Evolutionary conservation across 176 grass and related monocot species (phyloP).

Genomic region (Juncus effusus): DNA sequence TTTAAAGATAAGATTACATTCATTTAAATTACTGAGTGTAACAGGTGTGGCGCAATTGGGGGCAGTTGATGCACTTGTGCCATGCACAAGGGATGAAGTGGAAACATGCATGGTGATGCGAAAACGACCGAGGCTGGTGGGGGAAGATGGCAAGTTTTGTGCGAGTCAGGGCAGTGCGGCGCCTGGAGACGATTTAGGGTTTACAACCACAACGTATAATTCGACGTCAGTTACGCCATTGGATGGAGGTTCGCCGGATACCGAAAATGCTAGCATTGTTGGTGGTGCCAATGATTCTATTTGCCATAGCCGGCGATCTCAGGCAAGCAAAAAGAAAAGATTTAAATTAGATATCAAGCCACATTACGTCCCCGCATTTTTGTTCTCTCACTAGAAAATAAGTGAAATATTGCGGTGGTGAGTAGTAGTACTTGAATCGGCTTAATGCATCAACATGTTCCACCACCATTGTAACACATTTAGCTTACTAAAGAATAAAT

Average conservation of each 20-base stretch:
- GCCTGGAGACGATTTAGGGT: conserved; percentile 38
- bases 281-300: conserved; percentile 52
- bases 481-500: too few relatives aligned
- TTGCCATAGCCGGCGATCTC: conserved; percentile 52
- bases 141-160: conserved; percentile 42
- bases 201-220: conserved; percentile 59
- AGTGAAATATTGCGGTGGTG: too few relatives aligned
- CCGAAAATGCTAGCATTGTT: conserved; percentile 60
- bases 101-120: background rate
- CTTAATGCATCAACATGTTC: too few relatives aligned
- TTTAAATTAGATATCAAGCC: too few relatives aligned
- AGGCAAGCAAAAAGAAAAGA: conserved; percentile 32
- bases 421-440: too few relatives aligned
- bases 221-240: conserved; percentile 43
- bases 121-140: conserved; percentile 43
- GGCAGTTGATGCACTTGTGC: conserved; percentile 51
- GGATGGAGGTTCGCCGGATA: conserved; percentile 51
- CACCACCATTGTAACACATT: too few relatives aligned
- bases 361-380: too few relatives aligned
- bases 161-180: conserved; percentile 69
- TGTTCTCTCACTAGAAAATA: too few relatives aligned
- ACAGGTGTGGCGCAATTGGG: background rate
- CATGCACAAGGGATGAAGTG: conserved; percentile 34
- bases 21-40: too few relatives aligned
- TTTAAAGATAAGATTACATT: too few relatives aligned